These are phyloP conservation scores for Fusarium sp. DNA, from an alignment of 2,329 filamentous ascomycete genomes.

Conservation along the genomic window DNA sequence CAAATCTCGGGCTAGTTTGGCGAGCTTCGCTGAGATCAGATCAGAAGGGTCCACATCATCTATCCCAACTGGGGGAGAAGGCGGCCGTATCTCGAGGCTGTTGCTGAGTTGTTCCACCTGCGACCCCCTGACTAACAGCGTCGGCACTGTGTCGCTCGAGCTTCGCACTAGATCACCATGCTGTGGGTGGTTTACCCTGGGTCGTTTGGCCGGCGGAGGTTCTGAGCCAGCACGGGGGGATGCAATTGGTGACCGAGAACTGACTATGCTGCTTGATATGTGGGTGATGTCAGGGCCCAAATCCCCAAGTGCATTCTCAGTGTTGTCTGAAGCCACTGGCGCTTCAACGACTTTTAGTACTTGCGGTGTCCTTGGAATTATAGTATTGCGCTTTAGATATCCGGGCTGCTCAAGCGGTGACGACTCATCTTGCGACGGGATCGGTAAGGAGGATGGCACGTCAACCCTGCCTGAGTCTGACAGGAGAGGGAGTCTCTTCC, in stretches of 20 bases:
- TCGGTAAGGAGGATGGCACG: slow-evolving; percentile 43
- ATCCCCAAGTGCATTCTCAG: slow-evolving; percentile 20
- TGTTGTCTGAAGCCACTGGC: slow-evolving; percentile 7
- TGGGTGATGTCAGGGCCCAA: slow-evolving; percentile 46
- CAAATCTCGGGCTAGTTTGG: slow-evolving; percentile 61
- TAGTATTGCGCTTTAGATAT: slow-evolving; percentile 10
- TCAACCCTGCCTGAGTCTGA: neutral
- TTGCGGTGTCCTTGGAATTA: slow-evolving; percentile 44
- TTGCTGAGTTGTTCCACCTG: slow-evolving; percentile 39
- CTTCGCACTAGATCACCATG: slow-evolving; percentile 42
- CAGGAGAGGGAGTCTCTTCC: neutral
- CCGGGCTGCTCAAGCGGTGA: neutral
- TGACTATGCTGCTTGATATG: slow-evolving; percentile 47
- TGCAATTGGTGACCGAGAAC: slow-evolving; percentile 21
- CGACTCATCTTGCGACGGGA: slow-evolving; percentile 22
- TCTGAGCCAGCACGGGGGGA: slow-evolving; percentile 46
- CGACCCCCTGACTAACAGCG: slow-evolving; percentile 19
- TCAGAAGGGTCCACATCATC: slow-evolving; percentile 58
- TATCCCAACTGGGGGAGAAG: slow-evolving; percentile 63
- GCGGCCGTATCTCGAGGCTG: slow-evolving; percentile 64
- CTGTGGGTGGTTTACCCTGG: slow-evolving; percentile 26
- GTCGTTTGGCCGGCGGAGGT: slow-evolving; percentile 46
- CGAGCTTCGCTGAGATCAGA: slow-evolving; percentile 69
- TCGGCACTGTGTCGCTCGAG: slow-evolving; percentile 46
- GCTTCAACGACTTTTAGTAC: neutral